phyloP scores from a whole-genome alignment of 257 asterid genomes.

The Ehretia macrophylla region DNA sequence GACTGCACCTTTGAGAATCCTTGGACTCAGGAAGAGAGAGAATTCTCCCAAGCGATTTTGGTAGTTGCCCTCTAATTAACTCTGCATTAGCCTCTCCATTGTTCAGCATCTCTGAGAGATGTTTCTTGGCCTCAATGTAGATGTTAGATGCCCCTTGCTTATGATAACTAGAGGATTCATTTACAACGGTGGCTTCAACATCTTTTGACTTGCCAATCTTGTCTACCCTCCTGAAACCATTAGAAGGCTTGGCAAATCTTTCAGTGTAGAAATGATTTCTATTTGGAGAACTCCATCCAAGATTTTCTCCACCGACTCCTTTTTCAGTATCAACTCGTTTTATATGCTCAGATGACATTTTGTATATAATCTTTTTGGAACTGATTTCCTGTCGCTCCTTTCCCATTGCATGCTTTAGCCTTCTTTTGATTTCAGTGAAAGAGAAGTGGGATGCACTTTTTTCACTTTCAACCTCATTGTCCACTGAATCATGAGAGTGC shows the following conservation, averaged over 20 bases:
- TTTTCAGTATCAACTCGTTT: constrained; percentile 31
- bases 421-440: constrained; percentile 79
- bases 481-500: too few species aligned
- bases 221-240: constrained; percentile 40
- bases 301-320: constrained; percentile 45
- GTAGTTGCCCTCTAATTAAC: constrained; percentile 31
- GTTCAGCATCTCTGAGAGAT: constrained; percentile 72
- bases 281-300: constrained; percentile 86
- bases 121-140: constrained; percentile 84
- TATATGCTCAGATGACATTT: background rate
- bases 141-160: constrained; percentile 43
- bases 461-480: constrained; percentile 26
- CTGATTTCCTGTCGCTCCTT: constrained; percentile 49
- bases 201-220: constrained; percentile 34
- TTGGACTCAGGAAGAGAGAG: constrained; percentile 67
- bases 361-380: constrained; percentile 7
- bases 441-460: constrained; percentile 61
- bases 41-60: constrained; percentile 70
- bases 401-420: constrained; percentile 76
- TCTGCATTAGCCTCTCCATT: constrained; percentile 42
- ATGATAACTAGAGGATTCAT: constrained; percentile 13
- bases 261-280: constrained; percentile 84
- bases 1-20: constrained; percentile 56
- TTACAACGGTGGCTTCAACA: constrained; percentile 14
- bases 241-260: constrained; percentile 47